Evolutionary conservation across 2,329 filamentous ascomycete species (phyloP).

Genomic region (Cadophora malorum): DNA sequence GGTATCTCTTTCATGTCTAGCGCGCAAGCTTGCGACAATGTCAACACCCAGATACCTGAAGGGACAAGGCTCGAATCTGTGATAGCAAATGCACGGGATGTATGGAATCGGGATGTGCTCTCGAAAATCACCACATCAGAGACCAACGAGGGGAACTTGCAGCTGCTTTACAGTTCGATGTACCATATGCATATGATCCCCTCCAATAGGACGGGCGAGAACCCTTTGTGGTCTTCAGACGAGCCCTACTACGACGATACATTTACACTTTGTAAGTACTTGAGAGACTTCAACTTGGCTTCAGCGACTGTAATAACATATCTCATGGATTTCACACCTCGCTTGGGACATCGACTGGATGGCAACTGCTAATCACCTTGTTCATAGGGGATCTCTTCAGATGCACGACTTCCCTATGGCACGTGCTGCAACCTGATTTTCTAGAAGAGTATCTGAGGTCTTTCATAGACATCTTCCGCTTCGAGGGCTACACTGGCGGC

Average conservation of each 20-base stretch:
- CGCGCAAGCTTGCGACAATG: background rate
- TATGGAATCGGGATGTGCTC: background rate
- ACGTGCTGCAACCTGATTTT: background rate
- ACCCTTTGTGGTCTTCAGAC: conserved; percentile 65
- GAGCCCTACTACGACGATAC: conserved; percentile 77
- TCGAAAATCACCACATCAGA: background rate
- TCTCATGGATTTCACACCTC: no score
- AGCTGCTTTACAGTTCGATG: background rate
- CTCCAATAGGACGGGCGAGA: conserved; percentile 74
- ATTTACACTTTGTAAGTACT: conserved; percentile 70
- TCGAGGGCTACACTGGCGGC: conserved; percentile 47
- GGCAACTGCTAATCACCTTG: no score
- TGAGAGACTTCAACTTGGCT: no score
- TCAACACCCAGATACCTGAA: background rate
- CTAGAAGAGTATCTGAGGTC: background rate
- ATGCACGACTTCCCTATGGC: background rate
- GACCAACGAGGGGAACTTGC: background rate
- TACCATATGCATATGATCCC: conserved; percentile 66
- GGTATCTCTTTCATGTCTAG: background rate
- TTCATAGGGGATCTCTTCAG: background rate
- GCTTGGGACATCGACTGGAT: no score
- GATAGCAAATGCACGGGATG: background rate
- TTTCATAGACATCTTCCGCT: background rate
- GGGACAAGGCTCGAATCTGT: background rate
- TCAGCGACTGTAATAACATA: no score